These are phyloP conservation scores for Dipteronia sinensis DNA, from an alignment of 345 rosid genomes.

Conservation along the genomic window DNA sequence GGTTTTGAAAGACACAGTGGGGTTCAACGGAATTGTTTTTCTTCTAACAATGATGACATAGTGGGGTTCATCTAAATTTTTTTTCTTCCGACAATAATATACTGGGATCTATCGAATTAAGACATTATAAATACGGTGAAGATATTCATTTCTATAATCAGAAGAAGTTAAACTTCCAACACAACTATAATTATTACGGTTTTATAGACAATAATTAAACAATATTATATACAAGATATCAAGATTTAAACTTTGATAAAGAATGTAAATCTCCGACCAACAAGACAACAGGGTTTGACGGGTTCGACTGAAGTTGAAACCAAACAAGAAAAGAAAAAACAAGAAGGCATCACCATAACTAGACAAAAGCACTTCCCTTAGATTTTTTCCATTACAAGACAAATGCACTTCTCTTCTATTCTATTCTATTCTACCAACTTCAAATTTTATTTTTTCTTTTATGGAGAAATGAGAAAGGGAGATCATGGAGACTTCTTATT, in stretches of 20 bases:
- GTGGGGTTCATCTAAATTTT: background rate
- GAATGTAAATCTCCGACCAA: too few species aligned
- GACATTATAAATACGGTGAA: too few species aligned
- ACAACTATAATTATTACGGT: too few species aligned
- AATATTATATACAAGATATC: too few species aligned
- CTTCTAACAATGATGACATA: background rate
- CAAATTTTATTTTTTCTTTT: background rate
- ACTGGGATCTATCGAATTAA: too few species aligned
- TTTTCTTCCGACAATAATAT: too few species aligned
- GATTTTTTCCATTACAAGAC: constrained; percentile 5
- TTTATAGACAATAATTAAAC: too few species aligned
- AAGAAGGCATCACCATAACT: background rate
- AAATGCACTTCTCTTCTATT: background rate
- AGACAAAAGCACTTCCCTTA: constrained; percentile 2
- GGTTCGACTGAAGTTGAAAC: background rate
- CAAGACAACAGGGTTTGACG: too few species aligned
- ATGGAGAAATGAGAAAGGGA: constrained; percentile 11
- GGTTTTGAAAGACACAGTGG: background rate
- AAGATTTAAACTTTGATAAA: too few species aligned
- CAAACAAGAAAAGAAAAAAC: background rate
- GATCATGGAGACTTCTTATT: background rate
- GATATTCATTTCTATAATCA: too few species aligned
- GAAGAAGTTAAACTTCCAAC: too few species aligned
- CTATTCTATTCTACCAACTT: background rate
- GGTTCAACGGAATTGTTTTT: background rate